Evolutionary conservation across 2,329 filamentous ascomycete species (phyloP).

Genomic region (Neophaeococcomyces mojaviensis): DNA sequence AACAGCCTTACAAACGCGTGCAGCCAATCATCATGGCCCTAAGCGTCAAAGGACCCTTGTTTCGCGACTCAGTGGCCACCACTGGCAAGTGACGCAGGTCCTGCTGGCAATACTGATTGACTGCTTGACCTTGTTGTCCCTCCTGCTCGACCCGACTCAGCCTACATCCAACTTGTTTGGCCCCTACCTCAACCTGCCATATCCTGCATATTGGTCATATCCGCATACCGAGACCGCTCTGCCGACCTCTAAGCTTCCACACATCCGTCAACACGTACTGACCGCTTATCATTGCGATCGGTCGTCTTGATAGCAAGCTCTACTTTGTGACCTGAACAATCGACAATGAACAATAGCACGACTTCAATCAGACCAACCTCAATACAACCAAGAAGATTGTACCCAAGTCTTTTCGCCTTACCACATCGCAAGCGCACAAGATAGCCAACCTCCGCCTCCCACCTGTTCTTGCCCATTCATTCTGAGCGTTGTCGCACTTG

Average conservation of each 20-base stretch:
- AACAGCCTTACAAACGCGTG: no score
- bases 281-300: conserved; percentile 4
- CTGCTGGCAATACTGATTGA: not conserved
- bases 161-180: not conserved
- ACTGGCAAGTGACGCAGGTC: no score
- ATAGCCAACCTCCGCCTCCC: conserved; percentile 14
- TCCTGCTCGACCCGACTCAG: not conserved
- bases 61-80: no score
- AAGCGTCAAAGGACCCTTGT: no score
- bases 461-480: conserved; percentile 2
- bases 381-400: conserved; percentile 16
- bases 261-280: conserved; percentile 3
- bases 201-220: not conserved
- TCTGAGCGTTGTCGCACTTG: conserved; percentile 16
- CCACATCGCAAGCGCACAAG: conserved; percentile 20
- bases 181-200: not conserved
- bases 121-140: not conserved
- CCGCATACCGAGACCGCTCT: not conserved
- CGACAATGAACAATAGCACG: conserved; percentile 21
- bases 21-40: no score
- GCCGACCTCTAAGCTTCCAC: not conserved
- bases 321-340: conserved; percentile 3
- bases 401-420: conserved; percentile 14
- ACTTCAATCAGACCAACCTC: conserved; percentile 12
- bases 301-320: conserved; percentile 6